Evolutionary conservation across 2,329 filamentous ascomycete genomes (phyloP).

Genomic region (Cladosporium cucumerinum): DNA sequence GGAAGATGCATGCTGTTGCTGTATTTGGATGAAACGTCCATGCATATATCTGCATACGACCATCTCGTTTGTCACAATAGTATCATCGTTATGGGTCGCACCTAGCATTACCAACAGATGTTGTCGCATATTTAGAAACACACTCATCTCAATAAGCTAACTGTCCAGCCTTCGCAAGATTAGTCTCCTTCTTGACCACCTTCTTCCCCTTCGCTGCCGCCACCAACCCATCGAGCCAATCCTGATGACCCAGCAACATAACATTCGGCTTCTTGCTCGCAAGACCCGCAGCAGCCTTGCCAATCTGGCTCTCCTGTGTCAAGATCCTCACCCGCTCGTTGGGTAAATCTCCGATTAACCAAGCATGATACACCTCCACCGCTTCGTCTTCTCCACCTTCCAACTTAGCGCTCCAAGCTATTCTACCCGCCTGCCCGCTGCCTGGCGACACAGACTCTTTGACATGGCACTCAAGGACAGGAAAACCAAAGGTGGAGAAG

Average conservation of each 20-base stretch:
- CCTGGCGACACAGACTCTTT: conserved; percentile 26
- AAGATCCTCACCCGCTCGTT: conserved; percentile 33
- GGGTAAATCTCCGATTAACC: conserved; percentile 36
- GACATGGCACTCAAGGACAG: conserved; percentile 29
- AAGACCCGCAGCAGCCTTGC: conserved; percentile 29
- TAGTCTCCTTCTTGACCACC: conserved; percentile 16
- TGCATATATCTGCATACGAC: not conserved
- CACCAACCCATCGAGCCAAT: conserved; percentile 38
- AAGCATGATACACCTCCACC: conserved; percentile 37
- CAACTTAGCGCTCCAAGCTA: conserved; percentile 26
- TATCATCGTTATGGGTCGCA: not conserved
- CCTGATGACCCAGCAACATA: conserved; percentile 38
- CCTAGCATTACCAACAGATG: not conserved
- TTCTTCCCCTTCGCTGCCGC: conserved; percentile 25
- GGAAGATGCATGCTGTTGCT: too few relatives aligned
- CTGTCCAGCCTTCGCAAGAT: conserved; percentile 16
- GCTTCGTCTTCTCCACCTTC: conserved; percentile 26
- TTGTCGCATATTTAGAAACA: too few relatives aligned
- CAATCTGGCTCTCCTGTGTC: conserved; percentile 38
- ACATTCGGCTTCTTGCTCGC: conserved; percentile 33
- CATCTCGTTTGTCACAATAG: not conserved
- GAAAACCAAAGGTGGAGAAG: conserved; percentile 38
- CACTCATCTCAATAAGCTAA: not conserved
- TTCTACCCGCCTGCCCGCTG: conserved; percentile 18
- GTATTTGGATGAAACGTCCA: too few relatives aligned